These are phyloP conservation scores for Coffea humblotiana DNA, from an alignment of 305 asterid species.

Conservation along the genomic window DNA sequence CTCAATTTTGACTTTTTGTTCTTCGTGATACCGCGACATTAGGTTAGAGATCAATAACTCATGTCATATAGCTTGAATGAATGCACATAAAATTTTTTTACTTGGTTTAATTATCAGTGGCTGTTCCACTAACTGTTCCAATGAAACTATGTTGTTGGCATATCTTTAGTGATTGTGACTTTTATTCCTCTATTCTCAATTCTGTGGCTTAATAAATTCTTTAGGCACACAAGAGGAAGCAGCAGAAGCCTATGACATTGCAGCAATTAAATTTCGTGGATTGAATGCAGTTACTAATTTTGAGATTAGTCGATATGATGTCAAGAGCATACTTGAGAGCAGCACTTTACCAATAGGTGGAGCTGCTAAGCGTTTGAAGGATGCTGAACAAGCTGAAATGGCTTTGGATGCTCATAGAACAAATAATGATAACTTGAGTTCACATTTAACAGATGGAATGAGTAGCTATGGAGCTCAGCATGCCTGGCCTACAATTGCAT, in stretches of 20 bases:
- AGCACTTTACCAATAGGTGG: constrained; percentile 64
- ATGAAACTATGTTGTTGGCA: background rate
- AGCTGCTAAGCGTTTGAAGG: constrained; percentile 75
- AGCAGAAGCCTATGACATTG: constrained; percentile 88
- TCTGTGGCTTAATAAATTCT: background rate
- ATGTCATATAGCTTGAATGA: background rate
- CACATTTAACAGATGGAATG: constrained; percentile 38
- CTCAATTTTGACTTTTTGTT: background rate
- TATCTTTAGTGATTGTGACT: background rate
- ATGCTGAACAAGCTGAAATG: constrained; percentile 61
- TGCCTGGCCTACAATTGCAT: constrained; percentile 53
- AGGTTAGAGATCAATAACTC: background rate
- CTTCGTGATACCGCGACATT: background rate
- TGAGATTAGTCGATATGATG: constrained; percentile 77
- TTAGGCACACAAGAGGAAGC: constrained; percentile 91
- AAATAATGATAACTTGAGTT: constrained; percentile 29
- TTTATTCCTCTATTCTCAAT: background rate
- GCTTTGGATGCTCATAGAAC: constrained; percentile 48
- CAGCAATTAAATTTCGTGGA: constrained; percentile 85
- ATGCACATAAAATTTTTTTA: background rate
- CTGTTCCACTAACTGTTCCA: background rate
- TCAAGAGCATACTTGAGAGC: constrained; percentile 77
- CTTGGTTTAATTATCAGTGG: background rate
- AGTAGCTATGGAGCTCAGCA: constrained; percentile 27
- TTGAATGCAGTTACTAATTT: constrained; percentile 75